Percentiles rank a stretch among this genome's conserved stretches.
Conservation (phyloP, 768 basidiomycete genomes). For the Pleurotus eryngii region DNA sequence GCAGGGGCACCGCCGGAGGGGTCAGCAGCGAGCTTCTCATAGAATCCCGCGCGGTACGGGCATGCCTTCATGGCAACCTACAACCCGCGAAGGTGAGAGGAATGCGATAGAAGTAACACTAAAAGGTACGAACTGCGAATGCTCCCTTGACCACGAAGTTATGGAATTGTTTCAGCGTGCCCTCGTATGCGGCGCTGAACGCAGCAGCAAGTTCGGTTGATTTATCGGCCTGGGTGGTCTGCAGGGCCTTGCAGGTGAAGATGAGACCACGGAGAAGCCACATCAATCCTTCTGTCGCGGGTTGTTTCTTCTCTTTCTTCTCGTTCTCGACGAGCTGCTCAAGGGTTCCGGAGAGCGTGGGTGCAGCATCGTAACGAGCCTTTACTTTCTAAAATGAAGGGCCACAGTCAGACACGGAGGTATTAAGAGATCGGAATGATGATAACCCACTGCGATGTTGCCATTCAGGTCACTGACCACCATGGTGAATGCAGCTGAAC, state of each 20-base stretch:
- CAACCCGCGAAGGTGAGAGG: background rate
- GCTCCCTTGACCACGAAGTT: conserved; percentile 69
- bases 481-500: conserved; percentile 75
- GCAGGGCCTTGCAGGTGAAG: conserved; percentile 84
- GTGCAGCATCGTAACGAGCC: conserved; percentile 67
- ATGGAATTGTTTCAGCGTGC: conserved; percentile 82
- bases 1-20: conserved; percentile 46
- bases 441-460: conserved; percentile 75
- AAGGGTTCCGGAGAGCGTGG: conserved; percentile 68
- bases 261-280: conserved; percentile 91
- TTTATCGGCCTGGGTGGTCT: conserved; percentile 64
- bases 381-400: conserved; percentile 67
- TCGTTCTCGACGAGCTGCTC: conserved; percentile 84
- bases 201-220: conserved; percentile 61
- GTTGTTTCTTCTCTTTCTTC: conserved; percentile 80
- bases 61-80: conserved; percentile 66
- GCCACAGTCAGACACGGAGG: no score
- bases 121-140: conserved; percentile 42
- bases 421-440: no score
- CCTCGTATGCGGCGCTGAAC: conserved; percentile 80
- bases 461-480: conserved; percentile 88
- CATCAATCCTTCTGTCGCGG: conserved; percentile 87
- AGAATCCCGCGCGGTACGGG: conserved; percentile 67
- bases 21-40: conserved; percentile 60
- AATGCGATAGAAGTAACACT: background rate